Evolutionary conservation across 768 basidiomycete genomes (phyloP).

Genomic region (Lentinula sp.): DNA sequence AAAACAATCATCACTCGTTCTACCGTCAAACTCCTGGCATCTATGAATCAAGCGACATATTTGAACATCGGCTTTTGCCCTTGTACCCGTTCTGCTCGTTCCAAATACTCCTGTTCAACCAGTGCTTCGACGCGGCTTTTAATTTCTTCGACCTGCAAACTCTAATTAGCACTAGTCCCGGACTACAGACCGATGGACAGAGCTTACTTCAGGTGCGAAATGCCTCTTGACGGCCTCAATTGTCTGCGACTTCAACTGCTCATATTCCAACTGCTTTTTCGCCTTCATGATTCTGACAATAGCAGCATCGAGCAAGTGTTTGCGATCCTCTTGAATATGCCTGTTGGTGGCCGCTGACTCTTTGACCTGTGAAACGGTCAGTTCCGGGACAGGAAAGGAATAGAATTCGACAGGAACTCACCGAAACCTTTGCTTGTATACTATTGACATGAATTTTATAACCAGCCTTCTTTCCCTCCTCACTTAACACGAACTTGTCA

Average conservation of each 20-base stretch:
- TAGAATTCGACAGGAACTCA: slow-evolving; percentile 29
- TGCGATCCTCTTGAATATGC: slow-evolving; percentile 83
- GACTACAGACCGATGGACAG: neutral
- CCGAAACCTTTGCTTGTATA: slow-evolving; percentile 90
- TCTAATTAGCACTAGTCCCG: neutral
- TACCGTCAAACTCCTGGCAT: too few relatives aligned
- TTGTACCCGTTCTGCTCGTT: slow-evolving; percentile 71
- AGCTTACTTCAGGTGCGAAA: slow-evolving; percentile 53
- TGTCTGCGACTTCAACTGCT: slow-evolving; percentile 75
- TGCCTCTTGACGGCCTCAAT: slow-evolving; percentile 84
- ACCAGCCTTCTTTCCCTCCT: slow-evolving; percentile 43
- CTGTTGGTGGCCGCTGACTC: slow-evolving; percentile 80
- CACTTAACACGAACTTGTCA: slow-evolving; percentile 51
- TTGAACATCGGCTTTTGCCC: slow-evolving; percentile 65
- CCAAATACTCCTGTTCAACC: slow-evolving; percentile 84
- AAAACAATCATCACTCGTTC: too few relatives aligned
- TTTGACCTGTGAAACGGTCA: slow-evolving; percentile 52
- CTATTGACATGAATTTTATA: slow-evolving; percentile 89
- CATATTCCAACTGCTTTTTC: slow-evolving; percentile 75
- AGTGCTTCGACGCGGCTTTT: slow-evolving; percentile 79
- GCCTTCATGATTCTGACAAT: slow-evolving; percentile 97
- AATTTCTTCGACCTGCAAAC: slow-evolving; percentile 62
- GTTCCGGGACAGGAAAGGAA: too few relatives aligned
- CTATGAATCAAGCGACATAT: slow-evolving; percentile 61
- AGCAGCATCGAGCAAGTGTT: slow-evolving; percentile 83